Conservation (phyloP, 805 yeast species). For the Spathaspora sp. region DNA sequence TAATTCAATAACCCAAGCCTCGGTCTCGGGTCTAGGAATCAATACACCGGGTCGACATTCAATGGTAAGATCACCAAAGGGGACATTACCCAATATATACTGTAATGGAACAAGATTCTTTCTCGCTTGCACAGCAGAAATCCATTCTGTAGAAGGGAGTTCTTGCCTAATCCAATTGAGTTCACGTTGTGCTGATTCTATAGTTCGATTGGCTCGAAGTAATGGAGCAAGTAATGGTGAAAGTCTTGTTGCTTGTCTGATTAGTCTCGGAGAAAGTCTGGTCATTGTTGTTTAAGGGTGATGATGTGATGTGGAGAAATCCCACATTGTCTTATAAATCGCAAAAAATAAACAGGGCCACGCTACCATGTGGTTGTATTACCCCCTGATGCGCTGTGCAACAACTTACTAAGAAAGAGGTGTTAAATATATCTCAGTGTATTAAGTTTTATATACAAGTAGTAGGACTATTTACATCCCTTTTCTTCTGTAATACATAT, state of each 20-base stretch:
- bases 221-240: slow-evolving; percentile 31
- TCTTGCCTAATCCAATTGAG: slow-evolving; percentile 62
- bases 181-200: slow-evolving; percentile 50
- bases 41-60: slow-evolving; percentile 61
- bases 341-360: neutral
- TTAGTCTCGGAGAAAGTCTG: slow-evolving; percentile 24
- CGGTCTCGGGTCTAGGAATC: slow-evolving; percentile 95
- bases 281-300: slow-evolving; percentile 18
- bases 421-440: neutral
- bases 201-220: slow-evolving; percentile 24
- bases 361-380: neutral
- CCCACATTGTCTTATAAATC: neutral
- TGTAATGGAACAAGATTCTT: slow-evolving; percentile 67
- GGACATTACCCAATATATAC: slow-evolving; percentile 81
- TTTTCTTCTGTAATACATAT: slow-evolving; percentile 85
- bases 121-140: slow-evolving; percentile 51
- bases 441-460: neutral
- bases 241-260: slow-evolving; percentile 22
- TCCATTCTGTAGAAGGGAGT: slow-evolving; percentile 46
- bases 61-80: slow-evolving; percentile 71
- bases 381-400: too few species aligned
- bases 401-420: too few species aligned
- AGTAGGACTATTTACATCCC: slow-evolving; percentile 39
- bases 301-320: neutral
- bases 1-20: slow-evolving; percentile 71